Evolutionary conservation across 148 eudicot species (phyloP).

Genomic region (Fagopyrum tataricum): DNA sequence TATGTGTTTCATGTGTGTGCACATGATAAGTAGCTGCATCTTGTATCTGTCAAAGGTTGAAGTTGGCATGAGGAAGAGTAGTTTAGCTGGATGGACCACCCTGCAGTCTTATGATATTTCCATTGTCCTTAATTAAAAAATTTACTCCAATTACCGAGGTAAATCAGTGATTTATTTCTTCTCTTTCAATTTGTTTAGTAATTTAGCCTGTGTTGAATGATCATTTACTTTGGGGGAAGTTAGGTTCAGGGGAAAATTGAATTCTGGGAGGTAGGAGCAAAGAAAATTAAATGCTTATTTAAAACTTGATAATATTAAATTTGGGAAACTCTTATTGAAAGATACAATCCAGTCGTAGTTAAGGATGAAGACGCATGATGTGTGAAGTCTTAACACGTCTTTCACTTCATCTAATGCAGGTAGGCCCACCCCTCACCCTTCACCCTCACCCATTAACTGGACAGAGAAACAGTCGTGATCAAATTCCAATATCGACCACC

Average conservation of each 20-base stretch:
- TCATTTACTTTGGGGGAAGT: too few species aligned
- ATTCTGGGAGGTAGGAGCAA: background rate
- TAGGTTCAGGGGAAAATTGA: too few species aligned
- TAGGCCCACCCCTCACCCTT: background rate
- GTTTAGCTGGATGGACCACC: too few species aligned
- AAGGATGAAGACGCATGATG: background rate
- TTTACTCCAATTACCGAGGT: too few species aligned
- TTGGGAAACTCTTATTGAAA: background rate
- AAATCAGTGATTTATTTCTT: too few species aligned
- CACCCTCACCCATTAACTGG: background rate
- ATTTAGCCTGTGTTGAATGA: too few species aligned
- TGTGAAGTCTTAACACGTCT: constrained; percentile 3
- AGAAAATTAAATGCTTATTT: background rate
- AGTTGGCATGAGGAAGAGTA: too few species aligned
- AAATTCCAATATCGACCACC: background rate
- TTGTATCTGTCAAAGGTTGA: too few species aligned
- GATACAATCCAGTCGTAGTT: background rate
- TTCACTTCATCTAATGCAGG: background rate
- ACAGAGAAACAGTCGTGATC: background rate
- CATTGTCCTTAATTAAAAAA: too few species aligned
- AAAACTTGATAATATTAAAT: background rate
- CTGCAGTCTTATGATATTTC: too few species aligned
- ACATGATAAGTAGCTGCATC: background rate
- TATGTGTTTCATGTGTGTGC: background rate
- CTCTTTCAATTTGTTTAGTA: too few species aligned